phyloP scores from a whole-genome alignment of 495 filamentous ascomycete genomes.

The Xylaria scruposa region DNA sequence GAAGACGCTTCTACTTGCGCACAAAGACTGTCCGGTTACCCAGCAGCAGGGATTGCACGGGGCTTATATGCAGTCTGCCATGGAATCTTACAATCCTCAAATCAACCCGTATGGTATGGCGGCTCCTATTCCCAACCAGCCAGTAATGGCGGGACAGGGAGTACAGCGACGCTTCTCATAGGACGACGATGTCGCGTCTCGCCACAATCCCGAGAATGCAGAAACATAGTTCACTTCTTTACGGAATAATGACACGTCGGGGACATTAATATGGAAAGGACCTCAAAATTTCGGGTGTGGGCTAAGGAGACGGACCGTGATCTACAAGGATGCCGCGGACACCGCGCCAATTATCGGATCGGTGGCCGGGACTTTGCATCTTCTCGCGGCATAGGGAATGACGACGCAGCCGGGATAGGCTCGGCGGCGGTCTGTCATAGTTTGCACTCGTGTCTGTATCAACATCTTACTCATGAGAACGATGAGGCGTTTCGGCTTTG shows the following conservation, averaged over 20 bases:
- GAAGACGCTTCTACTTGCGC: conserved; percentile 89
- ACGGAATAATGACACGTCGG: neutral
- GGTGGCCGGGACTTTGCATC: conserved; percentile 3
- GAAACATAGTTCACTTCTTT: neutral
- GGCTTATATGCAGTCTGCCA: conserved; percentile 65
- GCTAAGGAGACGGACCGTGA: neutral
- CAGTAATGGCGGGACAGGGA: conserved; percentile 61
- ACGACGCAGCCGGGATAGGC: conserved; percentile 11
- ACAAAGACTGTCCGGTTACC: conserved; percentile 95
- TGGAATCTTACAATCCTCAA: conserved; percentile 61
- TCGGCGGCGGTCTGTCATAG: neutral
- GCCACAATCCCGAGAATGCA: neutral
- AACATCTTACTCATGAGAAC: conserved; percentile 45
- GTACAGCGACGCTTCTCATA: conserved; percentile 61
- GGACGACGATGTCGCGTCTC: conserved; percentile 31
- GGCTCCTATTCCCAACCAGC: conserved; percentile 57
- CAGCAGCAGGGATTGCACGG: conserved; percentile 82
- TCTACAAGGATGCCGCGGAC: neutral
- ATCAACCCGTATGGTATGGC: conserved; percentile 79
- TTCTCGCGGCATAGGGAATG: conserved; percentile 11
- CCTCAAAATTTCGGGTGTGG: conserved; percentile 7
- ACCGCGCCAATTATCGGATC: neutral
- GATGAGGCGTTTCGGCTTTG: conserved; percentile 42
- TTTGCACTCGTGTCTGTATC: conserved; percentile 42
- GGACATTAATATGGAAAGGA: neutral